Evolutionary conservation across 768 basidiomycete genomes (phyloP), one percentile per base, ranked within the genome.

Genomic region (Naganishia antarctica): DNA sequence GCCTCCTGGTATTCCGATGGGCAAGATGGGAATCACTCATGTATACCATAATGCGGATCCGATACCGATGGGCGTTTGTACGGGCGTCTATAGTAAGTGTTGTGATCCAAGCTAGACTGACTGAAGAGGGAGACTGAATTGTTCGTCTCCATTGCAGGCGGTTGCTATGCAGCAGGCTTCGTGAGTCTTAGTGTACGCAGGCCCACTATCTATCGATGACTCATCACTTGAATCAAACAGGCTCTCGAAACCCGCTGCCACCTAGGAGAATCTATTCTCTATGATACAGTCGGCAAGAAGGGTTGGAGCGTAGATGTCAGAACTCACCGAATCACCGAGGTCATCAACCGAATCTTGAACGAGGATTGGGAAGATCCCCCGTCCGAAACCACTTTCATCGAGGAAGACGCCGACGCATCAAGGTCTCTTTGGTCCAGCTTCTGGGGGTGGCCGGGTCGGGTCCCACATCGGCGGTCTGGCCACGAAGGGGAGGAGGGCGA

Each of bases 1-100:
- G 8, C 90, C 92, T 1, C 91, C 91, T 26, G 76, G 72, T 4
- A 71, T 74, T 60, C 74, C 74, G 34, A 64, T 51, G 7, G 72
- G 74, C 13, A 74, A 69, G 66, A 73, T 68, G 41, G 76, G 66
- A 34, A 77, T 94, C 44, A 91, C 87, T 0, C 91, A 97, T 71
- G 81, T 97, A 8, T 94, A 89, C 71, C 88, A 97, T 73, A 97
- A 88, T 0, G 93, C 87, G 23, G 94, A 98, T 81, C 93, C 93
- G 0, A 89, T 97, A 37, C 84, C 93, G 3, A 88, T 89, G 70
- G 78, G 78, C 7, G 67, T 70, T 15, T 79, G 78, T 66, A 78
- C 75, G 13, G 76, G 76, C 23, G 62, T 70, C 21, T 77, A 75
- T 60, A 65, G 67, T 69, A 21, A 60, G 48, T 53, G 0, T 45